phyloP scores from a whole-genome alignment of 2,329 filamentous ascomycete species.

The Grosmannia huntii region DNA sequence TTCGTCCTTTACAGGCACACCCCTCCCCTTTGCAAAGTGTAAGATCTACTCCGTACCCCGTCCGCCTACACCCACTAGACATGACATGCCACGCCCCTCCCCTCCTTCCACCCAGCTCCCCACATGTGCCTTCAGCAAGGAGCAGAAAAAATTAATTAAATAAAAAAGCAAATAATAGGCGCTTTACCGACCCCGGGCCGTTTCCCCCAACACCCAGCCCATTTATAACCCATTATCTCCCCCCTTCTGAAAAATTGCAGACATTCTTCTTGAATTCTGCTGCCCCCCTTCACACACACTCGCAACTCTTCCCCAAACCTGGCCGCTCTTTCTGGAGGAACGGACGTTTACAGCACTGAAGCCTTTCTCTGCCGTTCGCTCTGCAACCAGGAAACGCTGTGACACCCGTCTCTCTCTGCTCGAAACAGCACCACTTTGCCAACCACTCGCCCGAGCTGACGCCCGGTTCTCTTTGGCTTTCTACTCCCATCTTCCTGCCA shows the following conservation, averaged over 20 bases:
- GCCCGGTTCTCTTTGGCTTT: neutral
- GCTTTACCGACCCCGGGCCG: conserved; percentile 11
- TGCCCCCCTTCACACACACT: neutral
- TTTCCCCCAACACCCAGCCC: conserved; percentile 3
- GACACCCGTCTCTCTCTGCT: neutral
- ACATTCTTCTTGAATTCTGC: conserved; percentile 1
- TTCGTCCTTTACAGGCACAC: neutral
- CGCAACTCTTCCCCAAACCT: neutral
- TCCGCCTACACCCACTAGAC: neutral
- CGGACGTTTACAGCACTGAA: neutral
- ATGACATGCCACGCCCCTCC: conserved; percentile 3
- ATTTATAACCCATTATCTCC: conserved; percentile 13
- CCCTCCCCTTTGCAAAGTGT: neutral
- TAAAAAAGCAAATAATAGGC: conserved; percentile 5
- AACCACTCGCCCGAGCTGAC: neutral
- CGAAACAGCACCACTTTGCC: neutral
- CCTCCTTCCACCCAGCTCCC: conserved; percentile 9
- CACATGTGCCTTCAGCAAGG: conserved; percentile 10
- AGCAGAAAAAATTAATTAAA: conserved; percentile 4
- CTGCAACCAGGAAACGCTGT: too few species aligned
- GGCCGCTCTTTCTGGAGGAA: neutral
- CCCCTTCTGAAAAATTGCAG: conserved; percentile 4
- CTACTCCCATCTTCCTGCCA: neutral
- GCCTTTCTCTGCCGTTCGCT: neutral
- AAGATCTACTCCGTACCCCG: neutral